A percentile compares a stretch with the other conserved stretches of the same genome.
Conservation (phyloP, 164 flowering plant genomes). For the Taxillus chinensis region DNA sequence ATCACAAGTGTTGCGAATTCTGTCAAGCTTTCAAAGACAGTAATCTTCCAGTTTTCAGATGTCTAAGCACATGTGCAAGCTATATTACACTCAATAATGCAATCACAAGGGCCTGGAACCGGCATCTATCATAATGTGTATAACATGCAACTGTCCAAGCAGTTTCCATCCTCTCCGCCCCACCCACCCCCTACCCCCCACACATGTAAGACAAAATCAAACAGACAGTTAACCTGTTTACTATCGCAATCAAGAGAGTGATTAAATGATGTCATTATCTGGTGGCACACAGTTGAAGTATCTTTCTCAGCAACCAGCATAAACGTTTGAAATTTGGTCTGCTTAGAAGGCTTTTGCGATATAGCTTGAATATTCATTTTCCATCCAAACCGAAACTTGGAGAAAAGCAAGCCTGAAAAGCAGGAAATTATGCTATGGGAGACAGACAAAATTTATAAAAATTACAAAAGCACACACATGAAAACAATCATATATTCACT, state of each 20-base stretch:
- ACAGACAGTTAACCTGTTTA: conserved; percentile 39
- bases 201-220: too few species aligned
- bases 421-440: too few species aligned
- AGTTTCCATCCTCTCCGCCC: too few species aligned
- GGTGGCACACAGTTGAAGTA: conserved; percentile 22
- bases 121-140: too few species aligned
- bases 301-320: conserved; percentile 71
- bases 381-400: conserved; percentile 86
- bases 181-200: too few species aligned
- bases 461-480: conserved; percentile 1
- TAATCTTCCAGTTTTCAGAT: conserved; percentile 1
- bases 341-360: conserved; percentile 34
- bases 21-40: conserved; percentile 9
- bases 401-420: conserved; percentile 63
- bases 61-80: neutral
- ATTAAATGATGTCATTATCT: conserved; percentile 35
- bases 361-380: conserved; percentile 46
- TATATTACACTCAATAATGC: neutral
- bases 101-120: neutral
- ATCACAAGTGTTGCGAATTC: conserved; percentile 6
- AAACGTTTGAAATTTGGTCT: conserved; percentile 53
- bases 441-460: neutral
- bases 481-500: neutral
- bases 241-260: conserved; percentile 26
- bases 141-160: too few species aligned